Evolutionary conservation across 179 eudicot species (phyloP), one percentile per base, ranked within the genome.

Genomic region (Camellia oleifera): DNA sequence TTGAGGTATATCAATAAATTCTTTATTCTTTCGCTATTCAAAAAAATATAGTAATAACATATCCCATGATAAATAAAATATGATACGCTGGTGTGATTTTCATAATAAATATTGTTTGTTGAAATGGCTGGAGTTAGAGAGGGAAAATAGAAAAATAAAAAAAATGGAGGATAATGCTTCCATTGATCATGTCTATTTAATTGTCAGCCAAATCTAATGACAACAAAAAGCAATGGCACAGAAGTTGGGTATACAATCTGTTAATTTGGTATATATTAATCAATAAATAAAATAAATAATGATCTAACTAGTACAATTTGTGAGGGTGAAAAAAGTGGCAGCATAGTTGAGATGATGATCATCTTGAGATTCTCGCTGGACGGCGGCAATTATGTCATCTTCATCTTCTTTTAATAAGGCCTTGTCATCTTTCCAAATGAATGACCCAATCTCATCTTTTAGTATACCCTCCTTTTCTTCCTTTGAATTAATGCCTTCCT

Each of bases 401-500:
- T 26, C 32, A 10, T 53, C 73, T 53, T 80, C 66, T 53, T 56
- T 68, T 18, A 74, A 17, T 5, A 12, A 65, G 11, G 72, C 15
- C 62, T 67, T 75, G 42, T 66, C 74, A 11, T 75, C 82, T 67
- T 74, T 75, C 15, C 45, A 56, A 26, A 44, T 45, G 18, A n/a
- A 48, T 3, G 32, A 46, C 66, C 32, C 53, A 18, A 57, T 63
- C 75, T 78, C 67, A 26, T 78, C 80, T 56, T 78, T 61, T 40
- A 42, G 9, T 17, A 15, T 9, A 4, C 18, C 80, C 32, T 57
- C 80, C 32, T 57, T 78, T 58, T 50, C 54, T 5, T 64, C 72
- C 71, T 65, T 77, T 10, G 72, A 48, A 45, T 26, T 26, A 26
- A 77, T 77, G 9, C 42, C 74, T 52, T 78, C 80, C 12, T 78